Conservation (phyloP, 139 green algal species). For the Coccomyxa sp. region DNA sequence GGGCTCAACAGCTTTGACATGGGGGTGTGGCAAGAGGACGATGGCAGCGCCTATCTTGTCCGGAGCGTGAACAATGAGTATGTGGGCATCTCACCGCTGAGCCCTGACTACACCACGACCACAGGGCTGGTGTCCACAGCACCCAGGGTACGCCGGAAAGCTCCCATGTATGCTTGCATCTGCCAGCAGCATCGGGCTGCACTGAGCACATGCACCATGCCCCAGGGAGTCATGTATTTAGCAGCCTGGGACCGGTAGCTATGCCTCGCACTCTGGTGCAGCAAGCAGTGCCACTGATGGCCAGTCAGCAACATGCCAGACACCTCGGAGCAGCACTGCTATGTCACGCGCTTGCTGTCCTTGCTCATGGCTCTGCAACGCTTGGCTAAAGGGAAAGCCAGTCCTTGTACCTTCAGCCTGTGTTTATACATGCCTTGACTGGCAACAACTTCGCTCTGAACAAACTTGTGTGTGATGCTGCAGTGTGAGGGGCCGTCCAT, state of each 20-base stretch:
- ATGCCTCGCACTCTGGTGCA: no score
- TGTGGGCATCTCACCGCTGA: conserved; percentile 10
- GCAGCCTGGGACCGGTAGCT: no score
- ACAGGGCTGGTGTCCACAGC: not conserved
- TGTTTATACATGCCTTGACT: not conserved
- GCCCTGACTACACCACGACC: not conserved
- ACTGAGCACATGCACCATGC: not conserved
- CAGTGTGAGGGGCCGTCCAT: conserved; percentile 9
- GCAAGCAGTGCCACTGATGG: no score
- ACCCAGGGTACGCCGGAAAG: not conserved
- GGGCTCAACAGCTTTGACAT: conserved; percentile 19
- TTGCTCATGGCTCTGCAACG: not conserved
- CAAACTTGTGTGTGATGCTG: not conserved
- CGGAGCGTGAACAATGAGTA: conserved; percentile 15
- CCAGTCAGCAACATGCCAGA: not conserved
- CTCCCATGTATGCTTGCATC: not conserved
- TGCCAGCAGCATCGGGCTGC: not conserved
- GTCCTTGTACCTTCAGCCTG: not conserved
- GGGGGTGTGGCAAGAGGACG: conserved; percentile 6
- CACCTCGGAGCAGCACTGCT: not conserved
- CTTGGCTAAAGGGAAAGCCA: not conserved
- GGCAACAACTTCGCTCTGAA: not conserved
- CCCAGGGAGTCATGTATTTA: not conserved
- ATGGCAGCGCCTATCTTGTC: conserved; percentile 8
- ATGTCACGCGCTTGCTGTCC: not conserved